Evolutionary conservation across 169 alveolate species (phyloP).

Genomic region (Eimeria mitis): DNA sequence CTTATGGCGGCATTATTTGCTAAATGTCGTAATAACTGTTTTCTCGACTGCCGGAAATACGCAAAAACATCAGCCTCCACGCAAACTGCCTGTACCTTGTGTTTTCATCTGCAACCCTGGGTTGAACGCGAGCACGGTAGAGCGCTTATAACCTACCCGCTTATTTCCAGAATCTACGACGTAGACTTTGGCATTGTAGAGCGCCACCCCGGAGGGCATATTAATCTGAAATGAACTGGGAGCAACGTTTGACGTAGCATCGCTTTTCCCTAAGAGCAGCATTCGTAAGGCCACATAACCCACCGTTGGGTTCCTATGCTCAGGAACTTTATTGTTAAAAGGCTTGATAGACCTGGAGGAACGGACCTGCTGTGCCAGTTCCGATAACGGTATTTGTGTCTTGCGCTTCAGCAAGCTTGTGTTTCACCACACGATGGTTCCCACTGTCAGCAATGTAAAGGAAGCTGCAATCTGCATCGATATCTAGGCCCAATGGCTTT

Average conservation of each 20-base stretch:
- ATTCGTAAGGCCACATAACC: neutral
- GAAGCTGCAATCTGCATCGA: conserved; percentile 31
- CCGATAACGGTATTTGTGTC: conserved; percentile 2
- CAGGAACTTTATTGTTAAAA: neutral
- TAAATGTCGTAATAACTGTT: neutral
- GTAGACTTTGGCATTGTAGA: neutral
- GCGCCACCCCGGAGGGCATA: conserved; percentile 48
- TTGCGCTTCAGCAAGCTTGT: neutral
- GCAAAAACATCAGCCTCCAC: neutral
- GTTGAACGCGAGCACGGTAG: neutral
- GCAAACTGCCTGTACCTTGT: neutral
- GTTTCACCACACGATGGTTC: conserved; percentile 43
- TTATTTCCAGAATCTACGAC: conserved; percentile 64
- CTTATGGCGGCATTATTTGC: neutral
- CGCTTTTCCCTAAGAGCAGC: conserved; percentile 12
- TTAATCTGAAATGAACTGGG: neutral
- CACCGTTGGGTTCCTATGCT: neutral
- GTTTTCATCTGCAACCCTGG: neutral
- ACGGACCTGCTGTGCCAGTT: conserved; percentile 69
- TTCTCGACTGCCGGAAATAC: neutral
- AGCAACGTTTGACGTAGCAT: neutral
- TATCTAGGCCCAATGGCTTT: conserved; percentile 30
- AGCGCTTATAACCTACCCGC: neutral
- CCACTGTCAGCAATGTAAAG: conserved; percentile 66
- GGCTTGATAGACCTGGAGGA: neutral